Base-by-base conservation (phyloP, 2,329 filamentous ascomycete genomes). In the Paecilomyces niveus region DNA sequence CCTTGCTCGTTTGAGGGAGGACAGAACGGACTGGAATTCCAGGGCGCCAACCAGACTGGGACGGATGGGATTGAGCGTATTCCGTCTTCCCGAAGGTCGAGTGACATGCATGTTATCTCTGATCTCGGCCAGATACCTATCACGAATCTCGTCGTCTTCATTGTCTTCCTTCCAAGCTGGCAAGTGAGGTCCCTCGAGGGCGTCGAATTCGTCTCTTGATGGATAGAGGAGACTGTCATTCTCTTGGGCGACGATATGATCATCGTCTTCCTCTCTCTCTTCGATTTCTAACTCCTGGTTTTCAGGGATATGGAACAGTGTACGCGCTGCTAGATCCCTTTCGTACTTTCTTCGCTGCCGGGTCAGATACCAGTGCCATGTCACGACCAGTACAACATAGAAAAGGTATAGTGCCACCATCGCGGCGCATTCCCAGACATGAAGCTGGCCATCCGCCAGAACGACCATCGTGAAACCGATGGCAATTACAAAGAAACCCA, bases 381-480 rank as follows among this genome's bases (percentile, higher is more conserved):
- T 81, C 15, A 97, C 89, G 10, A 99, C 94, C 59, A 92, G 86
- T 11, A 86, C 70, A 53, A 99, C 94, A 69, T 99, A 99, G 67
- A 96, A 89, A 52, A 87, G 65, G 72, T 99, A 99, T 70, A 95
- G 95, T 13, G 79, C 87, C 58, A 99, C 91, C 94, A 99, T 99
- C 59, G 83, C 79, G 61, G 83, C 83, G 64, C 92, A 96, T 74
- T 99, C 94, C 92, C 92, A 97, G 6, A 94, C 76, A 61, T 89
- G 84, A 55, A 99, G 80, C 59, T 84, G 83, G 0, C 93, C 93
- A 70, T 99, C 94, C 35, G 88, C 86, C 21, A 99, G 76, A 67
- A 97, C 93, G 2, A 88, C 78, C 83, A 97, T 89, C 70, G 89
- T 92, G 74, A 97, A 97, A 60, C 83, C 82, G 15, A 94, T 88